Conservation (phyloP, 805 yeast species). For the Teunomyces stri region DNA sequence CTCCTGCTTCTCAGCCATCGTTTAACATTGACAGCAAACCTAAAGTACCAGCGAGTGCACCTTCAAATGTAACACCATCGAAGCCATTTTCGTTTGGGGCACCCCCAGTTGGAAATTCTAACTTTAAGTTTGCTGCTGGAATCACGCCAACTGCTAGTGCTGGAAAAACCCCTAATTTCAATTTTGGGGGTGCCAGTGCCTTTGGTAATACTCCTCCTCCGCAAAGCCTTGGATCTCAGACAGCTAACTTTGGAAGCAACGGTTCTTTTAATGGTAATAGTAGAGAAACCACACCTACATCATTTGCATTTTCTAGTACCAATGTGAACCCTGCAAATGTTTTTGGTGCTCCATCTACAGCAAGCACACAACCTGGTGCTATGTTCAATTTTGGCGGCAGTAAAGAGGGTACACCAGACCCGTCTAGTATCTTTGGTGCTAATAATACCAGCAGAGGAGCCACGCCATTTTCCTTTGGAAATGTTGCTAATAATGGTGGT, state of each 20-base stretch:
- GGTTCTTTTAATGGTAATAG: neutral
- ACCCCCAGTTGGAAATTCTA: neutral
- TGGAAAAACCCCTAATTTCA: slow-evolving; percentile 7
- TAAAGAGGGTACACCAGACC: slow-evolving; percentile 30
- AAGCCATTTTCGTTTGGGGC: slow-evolving; percentile 2
- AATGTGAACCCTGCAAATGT: slow-evolving; percentile 5
- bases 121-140: slow-evolving; percentile 11
- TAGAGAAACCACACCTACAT: slow-evolving; percentile 6
- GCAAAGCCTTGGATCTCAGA: slow-evolving; percentile 5
- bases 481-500: neutral
- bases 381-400: slow-evolving; percentile 7
- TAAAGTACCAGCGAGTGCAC: neutral
- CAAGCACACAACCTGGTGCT: neutral
- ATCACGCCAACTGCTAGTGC: slow-evolving; percentile 1
- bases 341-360: slow-evolving; percentile 5
- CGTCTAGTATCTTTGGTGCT: slow-evolving; percentile 30
- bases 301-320: slow-evolving; percentile 6
- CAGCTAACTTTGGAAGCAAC: slow-evolving; percentile 3
- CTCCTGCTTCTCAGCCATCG: neutral
- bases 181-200: slow-evolving; percentile 7
- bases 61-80: neutral
- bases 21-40: neutral
- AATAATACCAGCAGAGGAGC: slow-evolving; percentile 5
- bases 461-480: slow-evolving; percentile 12
- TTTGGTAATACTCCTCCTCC: slow-evolving; percentile 3